These are phyloP conservation scores for Agastache rugosa DNA, from an alignment of 257 asterid genomes.

Conservation along the genomic window DNA sequence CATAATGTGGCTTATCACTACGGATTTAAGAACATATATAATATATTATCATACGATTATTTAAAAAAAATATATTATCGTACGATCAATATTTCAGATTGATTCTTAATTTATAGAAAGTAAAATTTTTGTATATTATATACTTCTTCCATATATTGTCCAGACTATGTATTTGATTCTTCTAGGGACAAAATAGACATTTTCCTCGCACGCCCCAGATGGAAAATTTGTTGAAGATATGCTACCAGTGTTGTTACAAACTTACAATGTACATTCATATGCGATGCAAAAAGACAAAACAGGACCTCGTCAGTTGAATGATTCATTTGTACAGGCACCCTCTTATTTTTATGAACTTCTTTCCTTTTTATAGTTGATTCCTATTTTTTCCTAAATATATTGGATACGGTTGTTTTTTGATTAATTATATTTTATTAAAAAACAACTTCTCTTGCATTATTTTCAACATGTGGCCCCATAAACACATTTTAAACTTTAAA, in stretches of 20 bases:
- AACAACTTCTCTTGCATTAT: neutral
- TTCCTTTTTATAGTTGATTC: neutral
- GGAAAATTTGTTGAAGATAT: neutral
- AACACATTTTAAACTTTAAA: neutral
- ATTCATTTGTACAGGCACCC: neutral
- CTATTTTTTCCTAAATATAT: neutral
- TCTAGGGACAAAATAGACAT: neutral
- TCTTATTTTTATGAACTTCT: neutral
- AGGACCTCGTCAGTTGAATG: neutral
- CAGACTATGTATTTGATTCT: too few species aligned
- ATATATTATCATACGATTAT: too few species aligned
- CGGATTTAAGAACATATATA: too few species aligned
- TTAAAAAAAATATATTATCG: too few species aligned
- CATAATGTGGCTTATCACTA: too few species aligned
- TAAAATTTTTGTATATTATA: too few species aligned
- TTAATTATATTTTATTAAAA: too few species aligned
- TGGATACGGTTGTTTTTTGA: neutral
- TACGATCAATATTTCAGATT: too few species aligned
- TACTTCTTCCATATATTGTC: too few species aligned
- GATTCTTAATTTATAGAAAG: too few species aligned
- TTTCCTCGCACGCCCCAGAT: neutral
- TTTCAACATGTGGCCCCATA: neutral
- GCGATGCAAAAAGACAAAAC: slow-evolving; percentile 2
- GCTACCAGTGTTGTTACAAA: neutral
- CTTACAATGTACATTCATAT: too few species aligned